Conservation (phyloP, 805 yeast genomes). For the Cyberlindnera americana region DNA sequence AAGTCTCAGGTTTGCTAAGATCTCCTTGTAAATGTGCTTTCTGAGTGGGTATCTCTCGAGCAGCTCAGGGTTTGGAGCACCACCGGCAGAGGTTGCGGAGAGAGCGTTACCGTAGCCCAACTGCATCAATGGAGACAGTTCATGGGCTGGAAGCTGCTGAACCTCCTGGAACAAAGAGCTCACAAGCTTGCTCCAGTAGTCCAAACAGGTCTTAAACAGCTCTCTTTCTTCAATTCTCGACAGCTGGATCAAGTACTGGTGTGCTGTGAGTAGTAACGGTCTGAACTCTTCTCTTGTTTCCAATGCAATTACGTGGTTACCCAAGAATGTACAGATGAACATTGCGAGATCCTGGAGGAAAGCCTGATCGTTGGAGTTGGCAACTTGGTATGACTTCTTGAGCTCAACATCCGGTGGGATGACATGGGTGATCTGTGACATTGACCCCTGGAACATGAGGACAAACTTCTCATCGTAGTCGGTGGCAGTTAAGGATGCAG, state of each 20-base stretch:
- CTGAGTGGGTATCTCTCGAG: conserved; percentile 79
- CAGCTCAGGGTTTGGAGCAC: conserved; percentile 82
- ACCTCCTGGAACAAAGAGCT: conserved; percentile 79
- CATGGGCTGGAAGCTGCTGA: conserved; percentile 70
- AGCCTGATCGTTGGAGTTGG: conserved; percentile 83
- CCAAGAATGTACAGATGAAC: conserved; percentile 81
- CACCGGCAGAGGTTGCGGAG: conserved; percentile 49
- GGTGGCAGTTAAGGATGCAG: conserved; percentile 63
- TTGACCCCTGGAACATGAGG: conserved; percentile 63
- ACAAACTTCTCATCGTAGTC: conserved; percentile 57
- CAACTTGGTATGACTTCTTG: conserved; percentile 65
- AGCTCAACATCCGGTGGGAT: conserved; percentile 75
- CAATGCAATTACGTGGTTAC: conserved; percentile 63
- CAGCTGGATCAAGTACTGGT: conserved; percentile 75
- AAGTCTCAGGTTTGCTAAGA: conserved; percentile 78
- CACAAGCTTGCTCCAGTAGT: conserved; percentile 91
- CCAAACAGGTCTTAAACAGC: conserved; percentile 90
- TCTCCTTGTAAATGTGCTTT: conserved; percentile 74
- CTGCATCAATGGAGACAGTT: conserved; percentile 74
- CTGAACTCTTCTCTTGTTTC: conserved; percentile 54
- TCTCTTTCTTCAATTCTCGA: conserved; percentile 95
- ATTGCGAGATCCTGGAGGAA: conserved; percentile 93
- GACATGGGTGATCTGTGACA: conserved; percentile 63
- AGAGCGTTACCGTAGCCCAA: conserved; percentile 41
- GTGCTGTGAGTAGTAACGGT: conserved; percentile 65